Evolutionary conservation across 768 basidiomycete species (phyloP).

Genomic region (Kwoniella botswanensis): DNA sequence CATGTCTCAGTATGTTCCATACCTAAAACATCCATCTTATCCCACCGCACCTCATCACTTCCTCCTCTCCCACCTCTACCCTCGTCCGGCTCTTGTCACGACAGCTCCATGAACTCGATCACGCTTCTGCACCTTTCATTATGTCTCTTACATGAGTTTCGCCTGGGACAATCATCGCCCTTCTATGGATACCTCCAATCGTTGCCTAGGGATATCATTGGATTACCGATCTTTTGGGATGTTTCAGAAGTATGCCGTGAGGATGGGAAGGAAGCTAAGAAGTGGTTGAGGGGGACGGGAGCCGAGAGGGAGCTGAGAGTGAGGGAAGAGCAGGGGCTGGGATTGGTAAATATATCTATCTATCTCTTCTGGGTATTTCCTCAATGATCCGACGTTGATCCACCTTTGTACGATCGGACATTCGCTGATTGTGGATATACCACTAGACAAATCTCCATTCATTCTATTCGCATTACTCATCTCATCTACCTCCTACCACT

Average conservation of each 20-base stretch:
- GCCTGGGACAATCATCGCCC: slow-evolving; percentile 43
- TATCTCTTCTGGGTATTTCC: neutral
- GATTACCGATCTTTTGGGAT: slow-evolving; percentile 56
- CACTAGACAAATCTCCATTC: slow-evolving; percentile 6
- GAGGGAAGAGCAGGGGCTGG: slow-evolving; percentile 37
- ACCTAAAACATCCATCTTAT: slow-evolving; percentile 35
- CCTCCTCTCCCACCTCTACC: slow-evolving; percentile 3
- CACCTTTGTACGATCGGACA: neutral
- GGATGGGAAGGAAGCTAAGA: slow-evolving; percentile 45
- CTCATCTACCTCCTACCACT: slow-evolving; percentile 23
- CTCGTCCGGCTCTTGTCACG: neutral
- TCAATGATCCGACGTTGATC: neutral
- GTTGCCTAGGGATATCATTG: slow-evolving; percentile 49
- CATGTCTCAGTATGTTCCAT: slow-evolving; percentile 25
- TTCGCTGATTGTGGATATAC: neutral
- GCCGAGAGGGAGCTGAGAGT: slow-evolving; percentile 38
- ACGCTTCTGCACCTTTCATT: slow-evolving; percentile 53
- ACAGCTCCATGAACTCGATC: slow-evolving; percentile 4
- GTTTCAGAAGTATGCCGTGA: slow-evolving; percentile 33
- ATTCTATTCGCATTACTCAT: slow-evolving; percentile 11
- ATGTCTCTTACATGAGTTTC: slow-evolving; percentile 56
- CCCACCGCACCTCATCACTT: slow-evolving; percentile 24
- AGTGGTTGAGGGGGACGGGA: slow-evolving; percentile 53
- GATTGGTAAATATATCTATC: slow-evolving; percentile 25
- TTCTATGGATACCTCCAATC: slow-evolving; percentile 59